phyloP scores from a whole-genome alignment of 2,329 filamentous ascomycete species.

The Metarhizium humberi region DNA sequence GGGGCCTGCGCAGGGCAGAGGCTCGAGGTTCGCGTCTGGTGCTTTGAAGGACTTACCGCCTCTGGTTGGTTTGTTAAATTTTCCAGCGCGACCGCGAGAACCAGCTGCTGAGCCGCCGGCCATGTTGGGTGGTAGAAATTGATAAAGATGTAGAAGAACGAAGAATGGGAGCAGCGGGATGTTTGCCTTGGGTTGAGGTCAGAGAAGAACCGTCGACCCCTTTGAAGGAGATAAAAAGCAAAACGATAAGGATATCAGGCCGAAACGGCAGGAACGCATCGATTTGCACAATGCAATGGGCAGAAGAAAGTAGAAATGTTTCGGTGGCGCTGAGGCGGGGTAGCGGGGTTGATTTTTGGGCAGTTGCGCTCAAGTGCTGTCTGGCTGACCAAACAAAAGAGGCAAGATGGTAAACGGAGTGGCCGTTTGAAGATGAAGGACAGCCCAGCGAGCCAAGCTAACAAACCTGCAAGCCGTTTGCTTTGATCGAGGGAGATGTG shows the following conservation, averaged over 20 bases:
- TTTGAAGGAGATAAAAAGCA: neutral
- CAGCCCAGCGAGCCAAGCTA: neutral
- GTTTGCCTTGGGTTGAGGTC: neutral
- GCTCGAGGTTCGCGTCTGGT: neutral
- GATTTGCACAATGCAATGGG: neutral
- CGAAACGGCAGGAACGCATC: neutral
- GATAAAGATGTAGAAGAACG: neutral
- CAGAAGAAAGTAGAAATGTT: conserved; percentile 1
- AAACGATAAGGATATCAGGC: neutral
- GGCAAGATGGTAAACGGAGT: neutral
- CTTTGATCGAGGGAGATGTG: neutral
- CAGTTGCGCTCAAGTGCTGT: neutral
- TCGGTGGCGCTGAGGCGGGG: conserved; percentile 19
- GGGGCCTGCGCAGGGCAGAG: too few species aligned
- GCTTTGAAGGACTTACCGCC: conserved; percentile 55
- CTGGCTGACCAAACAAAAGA: neutral
- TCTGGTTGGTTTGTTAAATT: conserved; percentile 87
- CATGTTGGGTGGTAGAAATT: conserved; percentile 27
- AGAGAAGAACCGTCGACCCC: neutral
- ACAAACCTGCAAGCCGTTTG: neutral
- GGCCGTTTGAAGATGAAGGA: neutral
- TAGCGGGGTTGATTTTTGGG: conserved; percentile 24
- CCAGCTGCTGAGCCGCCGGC: conserved; percentile 32
- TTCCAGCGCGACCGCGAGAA: conserved; percentile 75
- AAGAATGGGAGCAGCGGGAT: neutral